Conservation (phyloP, 139 green algal species). For the Picochlorum costavermella region DNA sequence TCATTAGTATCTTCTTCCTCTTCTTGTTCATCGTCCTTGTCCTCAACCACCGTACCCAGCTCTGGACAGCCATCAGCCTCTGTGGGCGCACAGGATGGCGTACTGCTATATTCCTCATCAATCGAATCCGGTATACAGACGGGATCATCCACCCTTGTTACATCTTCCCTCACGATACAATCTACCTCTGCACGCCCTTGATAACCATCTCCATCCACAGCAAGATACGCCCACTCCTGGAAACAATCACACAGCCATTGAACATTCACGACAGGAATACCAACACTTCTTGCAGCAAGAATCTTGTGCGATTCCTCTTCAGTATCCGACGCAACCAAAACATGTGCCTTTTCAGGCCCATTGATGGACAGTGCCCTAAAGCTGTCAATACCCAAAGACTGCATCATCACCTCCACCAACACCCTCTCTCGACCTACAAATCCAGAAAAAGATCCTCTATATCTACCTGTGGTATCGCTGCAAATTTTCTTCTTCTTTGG, state of each 20-base stretch:
- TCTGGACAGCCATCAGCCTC: background rate
- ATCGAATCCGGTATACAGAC: background rate
- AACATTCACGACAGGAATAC: slow-evolving; percentile 10
- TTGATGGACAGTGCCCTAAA: too few species aligned
- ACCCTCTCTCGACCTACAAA: too few species aligned
- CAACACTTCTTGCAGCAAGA: background rate
- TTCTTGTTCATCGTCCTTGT: background rate
- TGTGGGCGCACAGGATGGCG: too few species aligned
- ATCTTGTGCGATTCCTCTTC: background rate
- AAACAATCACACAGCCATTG: slow-evolving; percentile 11
- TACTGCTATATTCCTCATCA: too few species aligned
- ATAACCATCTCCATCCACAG: background rate
- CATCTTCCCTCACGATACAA: slow-evolving; percentile 4
- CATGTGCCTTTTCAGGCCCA: too few species aligned
- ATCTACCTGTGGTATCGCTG: too few species aligned
- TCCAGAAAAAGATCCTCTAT: too few species aligned
- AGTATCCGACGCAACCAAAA: too few species aligned
- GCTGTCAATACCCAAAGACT: too few species aligned
- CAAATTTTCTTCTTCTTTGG: too few species aligned
- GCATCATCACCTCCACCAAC: too few species aligned
- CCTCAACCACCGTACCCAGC: background rate
- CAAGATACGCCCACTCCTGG: slow-evolving; percentile 1
- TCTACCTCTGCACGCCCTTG: background rate
- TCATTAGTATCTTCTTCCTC: background rate
- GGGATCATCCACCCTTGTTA: background rate